These are phyloP conservation scores for Tuber indicum DNA, from an alignment of 495 filamentous ascomycete genomes.

Conservation along the genomic window DNA sequence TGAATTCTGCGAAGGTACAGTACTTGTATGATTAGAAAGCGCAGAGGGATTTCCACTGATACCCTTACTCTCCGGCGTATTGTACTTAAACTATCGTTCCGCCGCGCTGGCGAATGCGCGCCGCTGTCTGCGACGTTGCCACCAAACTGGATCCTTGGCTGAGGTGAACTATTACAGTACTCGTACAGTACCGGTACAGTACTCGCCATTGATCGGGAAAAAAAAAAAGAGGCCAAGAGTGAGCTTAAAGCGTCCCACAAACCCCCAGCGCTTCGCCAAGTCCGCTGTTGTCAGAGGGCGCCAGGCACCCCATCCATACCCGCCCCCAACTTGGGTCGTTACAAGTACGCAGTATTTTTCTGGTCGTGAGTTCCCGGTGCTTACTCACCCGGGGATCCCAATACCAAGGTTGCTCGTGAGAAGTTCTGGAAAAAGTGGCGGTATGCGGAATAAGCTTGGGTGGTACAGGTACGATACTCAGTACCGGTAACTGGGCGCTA, in stretches of 20 bases:
- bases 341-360: too few species aligned
- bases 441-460: neutral
- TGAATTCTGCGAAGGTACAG: too few species aligned
- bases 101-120: neutral
- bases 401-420: neutral
- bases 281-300: neutral
- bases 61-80: too few species aligned
- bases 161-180: too few species aligned
- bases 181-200: too few species aligned
- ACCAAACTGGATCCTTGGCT: neutral
- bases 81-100: neutral
- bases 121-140: too few species aligned
- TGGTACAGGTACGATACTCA: neutral
- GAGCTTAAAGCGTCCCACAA: too few species aligned
- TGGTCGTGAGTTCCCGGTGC: neutral
- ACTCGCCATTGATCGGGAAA: neutral
- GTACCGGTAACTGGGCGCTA: neutral
- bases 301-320: neutral
- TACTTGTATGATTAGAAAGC: too few species aligned
- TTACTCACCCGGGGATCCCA: neutral
- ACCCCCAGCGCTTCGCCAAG: neutral
- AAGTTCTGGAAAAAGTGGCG: neutral
- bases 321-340: neutral
- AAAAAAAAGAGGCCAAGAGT: neutral
- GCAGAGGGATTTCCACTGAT: too few species aligned